Percentiles rank a stretch among this genome's conserved stretches.
Evolutionary conservation across 768 basidiomycete species (phyloP).

Genomic region (Pluteus cervinus): DNA sequence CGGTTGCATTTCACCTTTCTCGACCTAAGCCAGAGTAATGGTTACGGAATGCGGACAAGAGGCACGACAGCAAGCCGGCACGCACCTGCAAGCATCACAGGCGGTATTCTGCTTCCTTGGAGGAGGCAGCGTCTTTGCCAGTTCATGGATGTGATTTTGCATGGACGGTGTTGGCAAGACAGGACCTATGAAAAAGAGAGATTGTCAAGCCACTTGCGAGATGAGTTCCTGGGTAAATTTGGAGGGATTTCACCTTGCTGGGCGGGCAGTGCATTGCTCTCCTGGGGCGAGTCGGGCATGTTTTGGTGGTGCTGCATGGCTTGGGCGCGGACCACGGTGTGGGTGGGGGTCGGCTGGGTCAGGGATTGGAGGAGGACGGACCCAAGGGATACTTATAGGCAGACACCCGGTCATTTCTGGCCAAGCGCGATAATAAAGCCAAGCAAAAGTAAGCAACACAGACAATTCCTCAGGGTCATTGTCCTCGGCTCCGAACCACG

Average conservation of each 20-base stretch:
- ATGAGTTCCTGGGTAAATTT: too few relatives aligned
- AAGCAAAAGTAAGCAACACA: slow-evolving; percentile 3
- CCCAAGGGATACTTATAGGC: slow-evolving; percentile 21
- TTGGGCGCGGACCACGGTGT: too few relatives aligned
- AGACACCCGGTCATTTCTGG: too few relatives aligned
- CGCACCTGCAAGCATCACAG: slow-evolving; percentile 86
- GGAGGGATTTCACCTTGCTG: slow-evolving; percentile 29
- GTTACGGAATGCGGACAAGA: slow-evolving; percentile 7
- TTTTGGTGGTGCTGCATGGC: slow-evolving; percentile 35
- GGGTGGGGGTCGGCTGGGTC: slow-evolving; percentile 12
- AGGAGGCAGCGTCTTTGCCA: slow-evolving; percentile 75
- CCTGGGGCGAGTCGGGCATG: slow-evolving; percentile 17
- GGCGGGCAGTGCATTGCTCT: slow-evolving; percentile 13
- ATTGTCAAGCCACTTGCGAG: too few relatives aligned
- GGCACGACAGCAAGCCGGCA: slow-evolving; percentile 2
- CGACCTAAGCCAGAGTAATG: slow-evolving; percentile 38
- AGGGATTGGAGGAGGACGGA: slow-evolving; percentile 13
- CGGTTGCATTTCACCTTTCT: slow-evolving; percentile 89
- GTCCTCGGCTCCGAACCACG: slow-evolving; percentile 22
- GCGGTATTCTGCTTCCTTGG: slow-evolving; percentile 91
- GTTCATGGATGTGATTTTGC: slow-evolving; percentile 79
- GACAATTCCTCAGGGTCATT: slow-evolving; percentile 11
- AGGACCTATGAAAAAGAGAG: slow-evolving; percentile 37
- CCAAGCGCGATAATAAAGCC: slow-evolving; percentile 4
- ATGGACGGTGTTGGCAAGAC: slow-evolving; percentile 58